Evolutionary conservation across 345 rosid genomes (phyloP).

Genomic region (Eucalyptus urophylla): DNA sequence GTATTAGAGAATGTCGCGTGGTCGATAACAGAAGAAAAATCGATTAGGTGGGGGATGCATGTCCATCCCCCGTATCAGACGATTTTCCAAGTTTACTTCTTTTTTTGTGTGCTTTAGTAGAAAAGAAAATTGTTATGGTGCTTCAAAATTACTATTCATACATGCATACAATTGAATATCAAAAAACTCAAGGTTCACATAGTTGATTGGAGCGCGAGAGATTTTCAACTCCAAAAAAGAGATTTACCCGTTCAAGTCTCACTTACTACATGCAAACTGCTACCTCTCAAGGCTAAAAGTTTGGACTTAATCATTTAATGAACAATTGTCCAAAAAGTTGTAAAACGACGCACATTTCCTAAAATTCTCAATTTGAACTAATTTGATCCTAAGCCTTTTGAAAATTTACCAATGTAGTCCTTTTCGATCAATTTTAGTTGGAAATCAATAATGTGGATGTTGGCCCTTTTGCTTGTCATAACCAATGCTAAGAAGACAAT

Average conservation of each 20-base stretch:
- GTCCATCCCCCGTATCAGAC: background rate
- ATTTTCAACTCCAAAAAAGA: background rate
- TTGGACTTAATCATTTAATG: background rate
- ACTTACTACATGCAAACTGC: background rate
- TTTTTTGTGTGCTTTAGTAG: background rate
- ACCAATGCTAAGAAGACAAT: rapidly evolving
- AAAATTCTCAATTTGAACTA: too few species aligned
- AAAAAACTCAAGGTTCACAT: background rate
- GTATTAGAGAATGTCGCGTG: background rate
- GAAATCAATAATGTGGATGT: background rate
- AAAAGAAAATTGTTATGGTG: background rate
- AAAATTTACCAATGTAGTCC: background rate
- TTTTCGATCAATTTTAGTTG: background rate
- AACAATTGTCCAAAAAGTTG: background rate
- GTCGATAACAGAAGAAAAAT: background rate
- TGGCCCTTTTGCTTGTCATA: background rate
- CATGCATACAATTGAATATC: background rate
- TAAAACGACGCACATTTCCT: rapidly evolving
- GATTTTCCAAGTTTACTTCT: background rate
- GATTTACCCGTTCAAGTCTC: background rate
- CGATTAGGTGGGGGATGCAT: background rate
- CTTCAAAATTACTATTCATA: background rate
- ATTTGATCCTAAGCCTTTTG: background rate
- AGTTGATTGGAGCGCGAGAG: background rate
- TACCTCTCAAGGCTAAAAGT: background rate